Evolutionary conservation across 2,329 filamentous ascomycete species (phyloP).

Genomic region (Pestalotiopsis sp.): DNA sequence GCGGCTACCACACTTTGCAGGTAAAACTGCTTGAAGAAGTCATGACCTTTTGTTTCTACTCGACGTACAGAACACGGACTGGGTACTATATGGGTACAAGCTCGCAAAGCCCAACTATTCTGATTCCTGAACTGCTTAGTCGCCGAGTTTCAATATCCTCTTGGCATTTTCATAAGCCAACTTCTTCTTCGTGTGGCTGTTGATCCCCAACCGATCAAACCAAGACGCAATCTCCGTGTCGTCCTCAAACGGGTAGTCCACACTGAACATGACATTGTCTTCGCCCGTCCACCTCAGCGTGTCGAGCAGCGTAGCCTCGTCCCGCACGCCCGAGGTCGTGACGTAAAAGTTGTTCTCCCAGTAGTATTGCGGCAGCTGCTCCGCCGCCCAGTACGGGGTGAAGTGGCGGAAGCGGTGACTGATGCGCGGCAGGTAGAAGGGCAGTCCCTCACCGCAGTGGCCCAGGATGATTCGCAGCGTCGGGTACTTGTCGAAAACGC

Average conservation of each 20-base stretch:
- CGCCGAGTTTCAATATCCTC: background rate
- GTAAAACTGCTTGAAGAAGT: no score
- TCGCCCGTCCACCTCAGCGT: constrained; percentile 49
- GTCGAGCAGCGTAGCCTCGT: constrained; percentile 46
- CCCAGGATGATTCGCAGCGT: constrained; percentile 48
- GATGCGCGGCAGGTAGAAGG: constrained; percentile 52
- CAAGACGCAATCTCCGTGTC: constrained; percentile 1
- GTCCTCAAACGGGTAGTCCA: constrained; percentile 50
- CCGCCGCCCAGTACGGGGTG: constrained; percentile 39
- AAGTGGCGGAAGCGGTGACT: constrained; percentile 59
- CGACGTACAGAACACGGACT: no score
- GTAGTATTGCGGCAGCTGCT: constrained; percentile 53
- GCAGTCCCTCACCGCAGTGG: constrained; percentile 51
- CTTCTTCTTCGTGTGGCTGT: background rate
- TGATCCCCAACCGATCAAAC: background rate
- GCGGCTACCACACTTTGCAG: no score
- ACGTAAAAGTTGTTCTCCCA: constrained; percentile 59
- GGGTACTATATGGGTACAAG: no score
- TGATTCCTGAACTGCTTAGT: background rate
- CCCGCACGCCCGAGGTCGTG: constrained; percentile 56
- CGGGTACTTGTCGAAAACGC: constrained; percentile 50
- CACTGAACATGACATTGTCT: constrained; percentile 52
- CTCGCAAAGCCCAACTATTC: no score
- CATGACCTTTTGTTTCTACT: no score
- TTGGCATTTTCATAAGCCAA: constrained; percentile 2